Percentiles rank a stretch among this genome's conserved stretches.
phyloP scores from a whole-genome alignment of 352 stramenopile species.

The Phytophthora lateralis region DNA sequence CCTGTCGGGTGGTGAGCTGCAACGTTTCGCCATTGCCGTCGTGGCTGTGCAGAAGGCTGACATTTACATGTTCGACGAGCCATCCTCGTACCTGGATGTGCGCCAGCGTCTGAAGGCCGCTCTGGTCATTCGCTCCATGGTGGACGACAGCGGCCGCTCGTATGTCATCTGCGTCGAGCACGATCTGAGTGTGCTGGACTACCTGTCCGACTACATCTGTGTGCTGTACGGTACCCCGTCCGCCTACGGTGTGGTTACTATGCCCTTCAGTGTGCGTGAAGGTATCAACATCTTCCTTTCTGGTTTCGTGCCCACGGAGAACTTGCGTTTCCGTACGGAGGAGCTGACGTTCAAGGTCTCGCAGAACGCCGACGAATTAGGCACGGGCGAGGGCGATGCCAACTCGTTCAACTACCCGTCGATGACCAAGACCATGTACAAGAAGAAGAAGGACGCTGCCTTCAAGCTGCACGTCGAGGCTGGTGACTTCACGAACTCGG shows the following conservation, averaged over 20 bases:
- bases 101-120: constrained; percentile 98
- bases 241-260: constrained; percentile 99
- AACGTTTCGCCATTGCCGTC: constrained; percentile 98
- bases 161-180: constrained; percentile 99
- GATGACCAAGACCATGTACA: constrained; percentile 99
- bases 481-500: constrained; percentile 97
- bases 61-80: constrained; percentile 99
- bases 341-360: constrained; percentile 99
- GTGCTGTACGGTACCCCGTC: constrained; percentile 98
- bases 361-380: constrained; percentile 91
- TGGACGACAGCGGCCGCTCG: constrained; percentile 85
- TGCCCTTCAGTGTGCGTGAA: constrained; percentile 99
- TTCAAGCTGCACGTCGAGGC: constrained; percentile 99
- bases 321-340: constrained; percentile 98
- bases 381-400: constrained; percentile 85
- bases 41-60: constrained; percentile 96
- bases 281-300: constrained; percentile 99
- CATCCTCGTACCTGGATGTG: constrained; percentile 99
- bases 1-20: constrained; percentile 98
- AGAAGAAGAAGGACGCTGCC: constrained; percentile 91
- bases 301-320: constrained; percentile 99
- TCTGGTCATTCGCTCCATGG: constrained; percentile 97
- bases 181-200: constrained; percentile 99
- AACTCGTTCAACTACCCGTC: constrained; percentile 95
- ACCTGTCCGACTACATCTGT: constrained; percentile 99